Conservation (phyloP, 306 rosid species). For the Quercus glauca region DNA sequence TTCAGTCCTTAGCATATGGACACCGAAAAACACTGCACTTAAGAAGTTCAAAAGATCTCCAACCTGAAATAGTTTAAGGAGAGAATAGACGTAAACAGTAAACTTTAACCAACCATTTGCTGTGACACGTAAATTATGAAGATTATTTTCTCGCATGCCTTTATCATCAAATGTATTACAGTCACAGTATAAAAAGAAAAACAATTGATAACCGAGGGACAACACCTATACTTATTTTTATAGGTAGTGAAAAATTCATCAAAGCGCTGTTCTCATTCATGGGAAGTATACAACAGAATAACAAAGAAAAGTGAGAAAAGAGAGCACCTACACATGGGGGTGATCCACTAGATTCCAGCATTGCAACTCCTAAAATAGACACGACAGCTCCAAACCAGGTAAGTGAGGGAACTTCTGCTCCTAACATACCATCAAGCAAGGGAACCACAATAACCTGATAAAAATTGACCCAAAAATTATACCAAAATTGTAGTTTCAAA, state of each 20-base stretch:
- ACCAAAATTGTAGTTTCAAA: slow-evolving; percentile 29
- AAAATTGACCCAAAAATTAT: slow-evolving; percentile 13
- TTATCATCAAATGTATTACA: background rate
- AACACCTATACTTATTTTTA: slow-evolving; percentile 31
- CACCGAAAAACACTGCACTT: slow-evolving; percentile 70
- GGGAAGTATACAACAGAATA: no score
- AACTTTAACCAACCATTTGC: background rate
- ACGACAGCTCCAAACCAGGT: slow-evolving; percentile 79
- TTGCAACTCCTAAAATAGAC: slow-evolving; percentile 62
- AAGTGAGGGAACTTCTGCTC: slow-evolving; percentile 57
- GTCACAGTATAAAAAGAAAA: background rate
- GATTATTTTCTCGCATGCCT: background rate
- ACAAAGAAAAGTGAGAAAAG: no score
- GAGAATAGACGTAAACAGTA: background rate
- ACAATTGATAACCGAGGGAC: background rate
- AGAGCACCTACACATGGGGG: slow-evolving; percentile 52
- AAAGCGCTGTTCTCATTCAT: no score
- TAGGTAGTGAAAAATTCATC: no score
- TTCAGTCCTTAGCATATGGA: slow-evolving; percentile 80
- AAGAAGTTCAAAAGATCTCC: slow-evolving; percentile 74
- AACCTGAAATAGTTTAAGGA: slow-evolving; percentile 33
- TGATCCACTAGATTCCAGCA: slow-evolving; percentile 81
- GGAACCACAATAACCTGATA: slow-evolving; percentile 80
- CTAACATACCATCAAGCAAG: slow-evolving; percentile 71
- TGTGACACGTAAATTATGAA: background rate